Conservation (phyloP, 1,139 yeast species). For the Protomyces lactucae-debilis region DNA sequence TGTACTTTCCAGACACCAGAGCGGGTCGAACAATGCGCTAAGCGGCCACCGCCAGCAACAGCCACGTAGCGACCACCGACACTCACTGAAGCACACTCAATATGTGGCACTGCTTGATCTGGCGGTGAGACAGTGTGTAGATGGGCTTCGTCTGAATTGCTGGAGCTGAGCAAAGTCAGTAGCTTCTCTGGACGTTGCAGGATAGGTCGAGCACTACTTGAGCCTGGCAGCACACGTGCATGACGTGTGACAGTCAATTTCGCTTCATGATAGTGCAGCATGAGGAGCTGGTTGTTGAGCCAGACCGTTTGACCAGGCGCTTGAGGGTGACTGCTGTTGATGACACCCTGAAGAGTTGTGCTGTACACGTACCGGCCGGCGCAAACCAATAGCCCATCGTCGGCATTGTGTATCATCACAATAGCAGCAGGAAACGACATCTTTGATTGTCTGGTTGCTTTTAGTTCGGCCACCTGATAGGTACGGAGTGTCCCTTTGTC, state of each 20-base stretch:
- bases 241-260: background rate
- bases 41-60: constrained; percentile 44
- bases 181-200: background rate
- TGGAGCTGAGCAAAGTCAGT: background rate
- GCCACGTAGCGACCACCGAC: constrained; percentile 45
- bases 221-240: background rate
- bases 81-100: constrained; percentile 40
- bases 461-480: background rate
- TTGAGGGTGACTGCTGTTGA: background rate
- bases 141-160: background rate
- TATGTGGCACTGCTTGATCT: constrained; percentile 2
- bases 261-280: background rate
- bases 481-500: background rate
- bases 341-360: background rate
- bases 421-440: background rate
- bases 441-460: no score
- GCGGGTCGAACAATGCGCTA: constrained; percentile 42
- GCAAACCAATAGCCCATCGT: background rate
- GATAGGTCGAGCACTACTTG: background rate
- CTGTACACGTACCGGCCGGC: background rate
- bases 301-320: background rate
- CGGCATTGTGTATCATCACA: background rate
- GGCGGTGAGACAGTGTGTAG: constrained; percentile 34
- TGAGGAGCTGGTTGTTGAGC: background rate
- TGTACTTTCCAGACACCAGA: constrained; percentile 45